phyloP scores from a whole-genome alignment of 2,329 filamentous ascomycete genomes.

The Sarocladium brachiariae region DNA sequence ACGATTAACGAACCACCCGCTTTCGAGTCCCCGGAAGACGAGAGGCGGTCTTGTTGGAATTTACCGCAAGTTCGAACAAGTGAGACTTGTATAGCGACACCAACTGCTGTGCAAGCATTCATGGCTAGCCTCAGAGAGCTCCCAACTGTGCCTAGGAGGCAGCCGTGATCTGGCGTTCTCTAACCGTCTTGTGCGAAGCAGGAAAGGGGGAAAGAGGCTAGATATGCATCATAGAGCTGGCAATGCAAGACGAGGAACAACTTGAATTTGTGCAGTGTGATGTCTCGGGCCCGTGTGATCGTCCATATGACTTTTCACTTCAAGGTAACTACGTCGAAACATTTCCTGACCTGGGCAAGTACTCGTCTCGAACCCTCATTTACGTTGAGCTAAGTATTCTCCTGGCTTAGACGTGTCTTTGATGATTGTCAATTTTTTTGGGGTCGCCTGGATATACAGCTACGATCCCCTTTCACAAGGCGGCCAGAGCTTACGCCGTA shows the following conservation, averaged over 20 bases:
- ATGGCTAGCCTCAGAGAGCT: background rate
- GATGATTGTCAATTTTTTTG: too few relatives aligned
- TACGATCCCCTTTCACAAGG: too few relatives aligned
- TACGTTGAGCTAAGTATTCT: too few relatives aligned
- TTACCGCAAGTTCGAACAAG: background rate
- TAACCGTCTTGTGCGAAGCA: background rate
- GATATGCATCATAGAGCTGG: constrained; percentile 11
- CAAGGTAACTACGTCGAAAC: too few relatives aligned
- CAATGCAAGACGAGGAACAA: constrained; percentile 9
- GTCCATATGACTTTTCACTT: too few relatives aligned
- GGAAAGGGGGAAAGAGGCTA: background rate
- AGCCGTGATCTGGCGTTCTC: background rate
- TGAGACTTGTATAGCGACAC: background rate
- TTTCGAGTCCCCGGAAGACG: background rate
- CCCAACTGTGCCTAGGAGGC: background rate
- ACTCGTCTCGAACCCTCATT: too few relatives aligned
- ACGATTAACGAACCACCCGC: background rate
- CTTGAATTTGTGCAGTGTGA: background rate
- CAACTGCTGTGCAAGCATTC: background rate
- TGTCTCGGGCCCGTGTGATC: too few relatives aligned
- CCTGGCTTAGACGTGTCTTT: too few relatives aligned
- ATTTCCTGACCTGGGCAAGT: too few relatives aligned
- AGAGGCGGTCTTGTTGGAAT: background rate
- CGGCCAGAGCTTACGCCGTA: too few relatives aligned
- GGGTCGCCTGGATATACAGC: too few relatives aligned